Percentiles rank a stretch among this genome's conserved stretches.
phyloP scores from a whole-genome alignment of 371 early-diverging fungal genomes.

The Mucor plumbeus region DNA sequence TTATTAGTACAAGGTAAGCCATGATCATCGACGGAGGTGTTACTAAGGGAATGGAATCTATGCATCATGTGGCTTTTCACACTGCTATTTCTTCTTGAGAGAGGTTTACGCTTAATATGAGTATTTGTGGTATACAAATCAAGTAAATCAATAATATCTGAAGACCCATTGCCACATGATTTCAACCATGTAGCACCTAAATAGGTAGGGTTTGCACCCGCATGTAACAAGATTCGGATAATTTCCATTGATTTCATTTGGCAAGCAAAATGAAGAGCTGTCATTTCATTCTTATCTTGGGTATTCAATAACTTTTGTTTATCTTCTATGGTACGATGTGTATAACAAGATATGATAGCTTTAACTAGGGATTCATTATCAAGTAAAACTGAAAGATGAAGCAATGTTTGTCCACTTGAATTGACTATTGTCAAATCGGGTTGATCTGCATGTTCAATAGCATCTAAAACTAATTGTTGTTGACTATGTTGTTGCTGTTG shows the following conservation, averaged over 20 bases:
- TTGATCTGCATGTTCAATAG: background rate
- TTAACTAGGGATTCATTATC: conserved; percentile 24
- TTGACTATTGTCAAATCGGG: conserved; percentile 21
- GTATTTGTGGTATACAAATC: conserved; percentile 1
- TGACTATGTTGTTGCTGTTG: conserved; percentile 30
- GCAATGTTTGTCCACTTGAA: conserved; percentile 39
- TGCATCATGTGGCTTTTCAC: conserved; percentile 26
- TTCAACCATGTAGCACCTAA: background rate
- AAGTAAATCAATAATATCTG: conserved; percentile 7
- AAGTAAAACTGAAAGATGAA: conserved; percentile 42
- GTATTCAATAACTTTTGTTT: conserved; percentile 11
- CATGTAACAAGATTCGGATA: conserved; percentile 54
- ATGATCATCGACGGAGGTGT: background rate
- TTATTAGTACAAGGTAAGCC: background rate
- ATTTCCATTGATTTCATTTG: conserved; percentile 27
- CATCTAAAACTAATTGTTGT: background rate
- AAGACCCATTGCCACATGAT: background rate
- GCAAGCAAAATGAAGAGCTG: conserved; percentile 46
- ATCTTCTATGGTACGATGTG: background rate
- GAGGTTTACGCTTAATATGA: conserved; percentile 5
- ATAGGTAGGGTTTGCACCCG: conserved; percentile 64
- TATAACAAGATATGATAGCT: conserved; percentile 3
- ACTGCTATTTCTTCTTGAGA: conserved; percentile 19
- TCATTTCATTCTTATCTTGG: conserved; percentile 41
- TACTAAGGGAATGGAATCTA: conserved; percentile 29